Percentiles rank a stretch among this genome's conserved stretches.
phyloP scores from a whole-genome alignment of 1,284 basidiomycete genomes.

The Phaffia rhodozyma region DNA sequence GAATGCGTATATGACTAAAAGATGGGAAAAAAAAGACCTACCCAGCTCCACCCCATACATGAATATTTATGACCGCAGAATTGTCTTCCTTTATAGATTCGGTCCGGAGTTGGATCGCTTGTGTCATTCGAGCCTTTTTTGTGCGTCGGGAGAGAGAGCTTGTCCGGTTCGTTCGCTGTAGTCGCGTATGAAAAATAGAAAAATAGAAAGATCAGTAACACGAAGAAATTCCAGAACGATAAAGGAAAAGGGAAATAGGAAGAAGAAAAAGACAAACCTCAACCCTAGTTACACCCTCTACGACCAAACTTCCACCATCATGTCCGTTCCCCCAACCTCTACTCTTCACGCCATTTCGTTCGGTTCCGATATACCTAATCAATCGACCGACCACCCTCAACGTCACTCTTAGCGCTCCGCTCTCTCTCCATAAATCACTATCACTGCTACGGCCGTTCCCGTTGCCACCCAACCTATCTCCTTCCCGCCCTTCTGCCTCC shows the following conservation, averaged over 20 bases:
- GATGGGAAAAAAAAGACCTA: not conserved
- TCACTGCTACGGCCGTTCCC: not conserved
- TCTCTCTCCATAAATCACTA: conserved; percentile 6
- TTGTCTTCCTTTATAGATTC: conserved; percentile 11
- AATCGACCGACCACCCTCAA: conserved; percentile 42
- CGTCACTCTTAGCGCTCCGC: conserved; percentile 36
- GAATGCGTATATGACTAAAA: not conserved
- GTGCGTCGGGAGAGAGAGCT: conserved; percentile 9
- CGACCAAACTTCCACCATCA: conserved; percentile 42
- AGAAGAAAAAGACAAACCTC: conserved; percentile 27
- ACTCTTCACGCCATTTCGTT: conserved; percentile 39
- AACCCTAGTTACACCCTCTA: conserved; percentile 40
- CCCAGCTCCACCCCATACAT: conserved; percentile 16
- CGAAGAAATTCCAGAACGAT: not conserved
- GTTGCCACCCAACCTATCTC: too few relatives aligned
- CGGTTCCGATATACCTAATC: conserved; percentile 40
- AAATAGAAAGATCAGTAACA: too few relatives aligned
- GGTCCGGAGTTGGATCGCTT: conserved; percentile 4
- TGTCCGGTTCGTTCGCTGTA: not conserved
- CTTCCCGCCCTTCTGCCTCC: not conserved
- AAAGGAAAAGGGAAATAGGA: too few relatives aligned
- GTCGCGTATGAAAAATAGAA: not conserved
- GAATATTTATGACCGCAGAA: conserved; percentile 1
- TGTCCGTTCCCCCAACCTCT: conserved; percentile 46
- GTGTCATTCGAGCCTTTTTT: conserved; percentile 2